phyloP scores from a whole-genome alignment of 192 early-diverging fungal species.

The Podila verticillata region DNA sequence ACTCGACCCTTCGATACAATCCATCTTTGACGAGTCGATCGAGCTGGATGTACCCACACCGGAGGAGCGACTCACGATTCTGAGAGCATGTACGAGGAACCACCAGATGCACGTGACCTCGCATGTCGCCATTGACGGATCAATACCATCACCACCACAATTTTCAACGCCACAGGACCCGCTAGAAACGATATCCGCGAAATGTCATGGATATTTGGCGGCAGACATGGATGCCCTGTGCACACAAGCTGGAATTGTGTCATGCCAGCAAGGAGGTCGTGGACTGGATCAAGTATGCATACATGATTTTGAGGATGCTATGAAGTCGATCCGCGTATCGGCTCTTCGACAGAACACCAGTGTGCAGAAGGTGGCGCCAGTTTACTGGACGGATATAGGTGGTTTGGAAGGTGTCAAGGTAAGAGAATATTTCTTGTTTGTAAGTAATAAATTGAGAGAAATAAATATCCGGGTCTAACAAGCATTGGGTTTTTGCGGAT shows the following conservation, averaged over 20 bases:
- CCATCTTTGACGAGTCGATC: constrained; percentile 54
- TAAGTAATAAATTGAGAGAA: not conserved
- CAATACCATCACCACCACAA: not conserved
- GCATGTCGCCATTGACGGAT: not conserved
- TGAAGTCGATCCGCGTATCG: constrained; percentile 39
- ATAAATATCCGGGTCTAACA: not conserved
- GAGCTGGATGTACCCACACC: constrained; percentile 63
- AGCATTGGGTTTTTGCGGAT: constrained; percentile 6
- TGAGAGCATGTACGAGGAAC: constrained; percentile 33
- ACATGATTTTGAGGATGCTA: constrained; percentile 57
- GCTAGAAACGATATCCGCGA: constrained; percentile 36
- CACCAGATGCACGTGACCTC: constrained; percentile 3
- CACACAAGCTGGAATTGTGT: constrained; percentile 22
- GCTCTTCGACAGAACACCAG: constrained; percentile 44
- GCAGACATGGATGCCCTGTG: constrained; percentile 63
- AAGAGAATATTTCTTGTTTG: not conserved
- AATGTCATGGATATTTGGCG: constrained; percentile 65
- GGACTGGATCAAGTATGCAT: constrained; percentile 31
- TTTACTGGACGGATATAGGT: constrained; percentile 84
- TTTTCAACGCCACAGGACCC: not conserved
- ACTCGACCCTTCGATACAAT: constrained; percentile 22
- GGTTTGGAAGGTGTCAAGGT: constrained; percentile 80
- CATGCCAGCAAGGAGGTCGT: constrained; percentile 31
- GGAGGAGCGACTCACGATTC: constrained; percentile 53
- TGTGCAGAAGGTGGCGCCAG: constrained; percentile 56